phyloP scores from a whole-genome alignment of 352 stramenopile genomes.

The Phytophthora hibernalis region DNA sequence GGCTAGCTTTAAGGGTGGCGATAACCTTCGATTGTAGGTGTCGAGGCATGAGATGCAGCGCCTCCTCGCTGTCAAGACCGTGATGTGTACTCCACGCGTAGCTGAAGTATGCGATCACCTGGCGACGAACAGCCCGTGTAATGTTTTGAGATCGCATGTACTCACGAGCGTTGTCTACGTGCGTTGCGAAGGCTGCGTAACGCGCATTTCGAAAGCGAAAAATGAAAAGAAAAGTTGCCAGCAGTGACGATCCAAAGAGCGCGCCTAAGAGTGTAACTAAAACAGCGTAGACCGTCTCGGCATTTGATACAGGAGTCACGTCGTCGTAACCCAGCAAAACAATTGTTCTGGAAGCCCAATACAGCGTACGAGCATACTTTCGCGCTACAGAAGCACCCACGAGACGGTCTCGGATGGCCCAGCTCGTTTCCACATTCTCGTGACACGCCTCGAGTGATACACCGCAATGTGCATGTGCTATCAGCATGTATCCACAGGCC shows the following conservation, averaged over 20 bases:
- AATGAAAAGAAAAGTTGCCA: conserved; percentile 80
- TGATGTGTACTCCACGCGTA: conserved; percentile 77
- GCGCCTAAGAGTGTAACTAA: conserved; percentile 56
- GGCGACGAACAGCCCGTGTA: conserved; percentile 46
- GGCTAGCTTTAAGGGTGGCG: conserved; percentile 71
- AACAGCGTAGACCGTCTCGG: conserved; percentile 65
- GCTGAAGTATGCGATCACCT: conserved; percentile 72
- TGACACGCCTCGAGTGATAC: conserved; percentile 59
- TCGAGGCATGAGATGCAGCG: conserved; percentile 60
- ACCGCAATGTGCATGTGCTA: conserved; percentile 68
- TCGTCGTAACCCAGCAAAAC: conserved; percentile 76
- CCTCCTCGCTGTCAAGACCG: conserved; percentile 68
- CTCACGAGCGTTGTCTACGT: conserved; percentile 76
- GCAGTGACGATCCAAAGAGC: conserved; percentile 60
- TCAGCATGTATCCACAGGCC: conserved; percentile 76
- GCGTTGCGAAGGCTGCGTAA: conserved; percentile 58
- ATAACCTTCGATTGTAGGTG: conserved; percentile 70
- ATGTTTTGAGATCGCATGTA: conserved; percentile 82
- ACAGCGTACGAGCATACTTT: conserved; percentile 69
- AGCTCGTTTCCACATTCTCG: conserved; percentile 56
- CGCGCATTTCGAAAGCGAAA: conserved; percentile 70
- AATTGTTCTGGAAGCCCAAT: conserved; percentile 69
- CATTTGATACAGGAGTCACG: conserved; percentile 65
- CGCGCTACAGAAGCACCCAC: conserved; percentile 47
- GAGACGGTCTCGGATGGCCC: conserved; percentile 67